Evolutionary conservation across 176 grass and related monocot genomes (phyloP), one percentile per base, ranked within the genome.

Genomic region (Oryza officinalis): DNA sequence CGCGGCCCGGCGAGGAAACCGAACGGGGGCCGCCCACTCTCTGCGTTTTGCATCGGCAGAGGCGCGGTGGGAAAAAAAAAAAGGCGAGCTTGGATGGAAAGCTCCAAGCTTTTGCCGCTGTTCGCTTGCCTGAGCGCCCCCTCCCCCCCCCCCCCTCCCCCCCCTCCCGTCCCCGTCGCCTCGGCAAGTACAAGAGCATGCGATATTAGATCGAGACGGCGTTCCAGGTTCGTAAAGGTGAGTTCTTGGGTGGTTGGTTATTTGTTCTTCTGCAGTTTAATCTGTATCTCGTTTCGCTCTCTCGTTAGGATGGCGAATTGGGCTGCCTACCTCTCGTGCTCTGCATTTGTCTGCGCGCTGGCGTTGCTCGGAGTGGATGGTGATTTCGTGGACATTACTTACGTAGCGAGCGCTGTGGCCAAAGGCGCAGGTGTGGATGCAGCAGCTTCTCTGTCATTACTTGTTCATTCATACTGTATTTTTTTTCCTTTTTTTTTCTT

Each of bases 351-450:
- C 80, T 92, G 69, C 73, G 69, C 73, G 74, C 72, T 90, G 52
- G 73, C 27, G 52, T 6, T 88, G 15, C 81, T 87, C 22, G 6
- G 30, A 8, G 85, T 41, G 70, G 76, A 85, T 75, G 89, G 83
- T 68, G 20, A 76, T 0, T 76, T 92, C 38, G 92, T 94, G 67
- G 83, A 87, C 46, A 92, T 97, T 37, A 92, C 94, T 8, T 65
- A 87, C n/a, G 57, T 94, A 7, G 35, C 84, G 8, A 76, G 64
- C 85, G 94, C 94, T 6, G 84, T 90, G 31, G 87, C 81, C 43
- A 90, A 90, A 94, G 92, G 94, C 80, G 92, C 94, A 83, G 94
- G 94, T 94, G 41, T 94, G 49, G 63, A 84, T 77, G 44, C 52
- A 43, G 5, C 52, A 32, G 5, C 38, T 64, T 28, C 32, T 7